A percentile compares a stretch with the other conserved stretches of the same genome.
These are phyloP conservation scores for Mortierella sp. DNA, from an alignment of 371 early-diverging fungal species.

Conservation along the genomic window DNA sequence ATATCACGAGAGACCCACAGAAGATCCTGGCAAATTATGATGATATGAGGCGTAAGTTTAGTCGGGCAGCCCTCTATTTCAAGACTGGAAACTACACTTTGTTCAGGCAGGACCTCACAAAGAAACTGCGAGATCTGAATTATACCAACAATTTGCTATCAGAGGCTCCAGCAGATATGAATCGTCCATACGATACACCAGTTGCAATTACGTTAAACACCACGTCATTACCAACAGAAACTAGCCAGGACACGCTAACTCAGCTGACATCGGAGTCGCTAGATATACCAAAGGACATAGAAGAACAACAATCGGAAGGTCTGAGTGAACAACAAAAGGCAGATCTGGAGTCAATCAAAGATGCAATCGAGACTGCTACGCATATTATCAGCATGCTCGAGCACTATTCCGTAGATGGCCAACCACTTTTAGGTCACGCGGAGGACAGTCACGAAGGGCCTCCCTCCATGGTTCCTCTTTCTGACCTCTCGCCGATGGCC, in stretches of 20 bases:
- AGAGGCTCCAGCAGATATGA: constrained; percentile 26
- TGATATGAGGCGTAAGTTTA: constrained; percentile 50
- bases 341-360: constrained; percentile 48
- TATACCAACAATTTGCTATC: constrained; percentile 62
- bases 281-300: constrained; percentile 7
- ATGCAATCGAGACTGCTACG: constrained; percentile 51
- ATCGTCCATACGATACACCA: not conserved
- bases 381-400: constrained; percentile 53
- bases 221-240: constrained; percentile 1
- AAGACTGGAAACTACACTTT: constrained; percentile 71
- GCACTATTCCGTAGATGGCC: constrained; percentile 54
- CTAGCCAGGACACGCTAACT: constrained; percentile 17
- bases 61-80: constrained; percentile 61
- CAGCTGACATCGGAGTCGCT: constrained; percentile 2
- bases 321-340: constrained; percentile 36
- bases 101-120: constrained; percentile 66
- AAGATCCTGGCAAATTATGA: constrained; percentile 65
- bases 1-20: constrained; percentile 65
- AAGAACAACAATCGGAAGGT: not conserved
- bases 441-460: constrained; percentile 40
- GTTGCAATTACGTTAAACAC: not conserved
- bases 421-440: constrained; percentile 45
- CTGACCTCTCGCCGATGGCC: constrained; percentile 50
- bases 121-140: constrained; percentile 64
- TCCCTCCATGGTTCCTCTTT: constrained; percentile 25